Percentiles rank a stretch among this genome's conserved stretches.
These are phyloP conservation scores for Hirschioporus abietinus DNA, from an alignment of 768 basidiomycete species.

Conservation along the genomic window DNA sequence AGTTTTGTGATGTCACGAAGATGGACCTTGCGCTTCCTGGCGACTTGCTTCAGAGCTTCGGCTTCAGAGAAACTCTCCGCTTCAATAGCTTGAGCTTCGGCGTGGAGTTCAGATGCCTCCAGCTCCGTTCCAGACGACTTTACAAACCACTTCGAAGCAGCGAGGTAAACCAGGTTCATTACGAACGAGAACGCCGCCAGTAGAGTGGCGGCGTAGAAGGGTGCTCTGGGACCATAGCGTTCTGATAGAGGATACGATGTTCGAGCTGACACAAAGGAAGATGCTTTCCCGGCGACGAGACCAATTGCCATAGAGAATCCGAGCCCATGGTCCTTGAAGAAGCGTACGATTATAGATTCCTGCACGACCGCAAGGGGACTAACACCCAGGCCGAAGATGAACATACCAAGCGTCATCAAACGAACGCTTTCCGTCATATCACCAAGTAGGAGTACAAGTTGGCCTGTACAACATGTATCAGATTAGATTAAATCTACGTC, in stretches of 20 bases:
- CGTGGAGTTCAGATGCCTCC: constrained; percentile 56
- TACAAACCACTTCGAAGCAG: constrained; percentile 59
- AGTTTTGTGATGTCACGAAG: constrained; percentile 56
- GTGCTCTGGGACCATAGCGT: constrained; percentile 60
- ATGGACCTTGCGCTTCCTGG: constrained; percentile 58
- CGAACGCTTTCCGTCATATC: constrained; percentile 55
- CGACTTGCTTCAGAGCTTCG: constrained; percentile 58
- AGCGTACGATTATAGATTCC: constrained; percentile 80
- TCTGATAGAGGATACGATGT: constrained; percentile 75
- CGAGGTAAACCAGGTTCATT: constrained; percentile 65
- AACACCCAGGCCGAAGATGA: constrained; percentile 74
- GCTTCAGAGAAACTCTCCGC: constrained; percentile 47
- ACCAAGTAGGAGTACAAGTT: constrained; percentile 61
- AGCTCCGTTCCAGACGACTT: constrained; percentile 54
- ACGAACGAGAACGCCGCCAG: constrained; percentile 62
- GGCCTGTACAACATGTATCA: constrained; percentile 36
- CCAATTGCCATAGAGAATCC: constrained; percentile 80
- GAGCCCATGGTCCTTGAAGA: constrained; percentile 71
- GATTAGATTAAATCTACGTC: constrained; percentile 1
- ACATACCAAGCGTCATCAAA: constrained; percentile 70
- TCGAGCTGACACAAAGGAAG: constrained; percentile 70
- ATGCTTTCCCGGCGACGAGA: constrained; percentile 73
- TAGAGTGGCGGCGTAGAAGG: constrained; percentile 64
- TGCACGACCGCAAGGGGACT: constrained; percentile 79
- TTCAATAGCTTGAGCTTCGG: constrained; percentile 46